Evolutionary conservation across 306 rosid genomes (phyloP), one percentile per base, ranked within the genome.

Genomic region (Quercus variabilis): DNA sequence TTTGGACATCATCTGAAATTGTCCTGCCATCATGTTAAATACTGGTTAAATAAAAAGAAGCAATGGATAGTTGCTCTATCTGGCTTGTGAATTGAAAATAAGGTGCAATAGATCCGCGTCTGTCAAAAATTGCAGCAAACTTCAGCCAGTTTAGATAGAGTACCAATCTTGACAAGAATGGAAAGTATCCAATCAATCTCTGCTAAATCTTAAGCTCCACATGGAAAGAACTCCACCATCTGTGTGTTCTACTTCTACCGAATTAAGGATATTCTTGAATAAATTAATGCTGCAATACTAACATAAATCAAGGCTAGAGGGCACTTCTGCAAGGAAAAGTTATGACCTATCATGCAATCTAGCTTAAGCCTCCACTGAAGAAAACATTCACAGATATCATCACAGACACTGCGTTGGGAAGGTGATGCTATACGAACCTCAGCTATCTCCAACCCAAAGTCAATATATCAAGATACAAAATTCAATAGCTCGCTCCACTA

Each of bases 381-480:
- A 85, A 79, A n/a, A 35, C 38, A n/a, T 21, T 38, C 76, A 57
- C 76, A 74, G 76, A 76, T 28, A 63, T 21, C 13, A 63, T 25
- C 57, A 73, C 23, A 30, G 55, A 31, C 31, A 63, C 64, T 23
- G 72, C 59, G 4, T 43, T 38, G 55, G 73, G n/a, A 52, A 78
- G 46, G 51, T 56, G 72, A 19, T 62, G 76, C 18, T 49, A 73
- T 23, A 30, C 55, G 75, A 55, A 58, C 68, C 60, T 69, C 73
- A 78, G 87, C 83, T 73, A 28, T 62, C 58, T 60, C 77, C 80
- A 19, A 20, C 56, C 63, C 25, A 55, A 62, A 70, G 70, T 74
- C 69, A 20, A 73, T 26, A 71, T 74, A 71, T 74, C 59, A 25
- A 77, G 33, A 60, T 57, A 4, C 63, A 51, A 55, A 62, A 20